phyloP scores from a whole-genome alignment of 345 rosid species.

The Dimocarpus longan region DNA sequence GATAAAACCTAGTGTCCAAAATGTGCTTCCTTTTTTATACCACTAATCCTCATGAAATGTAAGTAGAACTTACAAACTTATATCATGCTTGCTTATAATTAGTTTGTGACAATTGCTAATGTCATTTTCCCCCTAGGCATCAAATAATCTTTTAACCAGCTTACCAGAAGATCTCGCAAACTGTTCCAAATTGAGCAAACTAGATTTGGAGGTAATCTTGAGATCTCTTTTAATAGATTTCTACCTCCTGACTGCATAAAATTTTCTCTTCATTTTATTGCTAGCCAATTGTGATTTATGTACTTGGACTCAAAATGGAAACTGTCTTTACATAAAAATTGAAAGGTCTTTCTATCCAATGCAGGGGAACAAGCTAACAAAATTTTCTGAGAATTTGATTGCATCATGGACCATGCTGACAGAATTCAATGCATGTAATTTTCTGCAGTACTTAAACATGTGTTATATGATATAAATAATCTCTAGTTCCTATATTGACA shows the following conservation, averaged over 20 bases:
- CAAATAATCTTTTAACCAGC: conserved; percentile 64
- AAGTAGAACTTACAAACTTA: neutral
- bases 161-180: conserved; percentile 74
- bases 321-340: neutral
- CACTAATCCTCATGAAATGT: neutral
- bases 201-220: conserved; percentile 77
- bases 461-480: neutral
- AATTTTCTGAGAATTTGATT: conserved; percentile 56
- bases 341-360: conserved; percentile 6
- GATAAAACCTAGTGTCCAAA: neutral
- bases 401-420: conserved; percentile 77
- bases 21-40: neutral
- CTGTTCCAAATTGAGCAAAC: conserved; percentile 71
- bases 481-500: conserved; percentile 4
- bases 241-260: neutral
- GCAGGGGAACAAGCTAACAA: conserved; percentile 84
- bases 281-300: neutral
- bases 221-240: neutral
- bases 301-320: neutral
- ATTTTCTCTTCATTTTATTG: neutral
- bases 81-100: neutral
- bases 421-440: conserved; percentile 84
- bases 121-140: conserved; percentile 53
- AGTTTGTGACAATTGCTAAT: neutral
- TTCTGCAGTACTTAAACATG: neutral